Evolutionary conservation across 1,284 basidiomycete species (phyloP), one percentile per base, ranked within the genome.

Genomic region (Ganoderma resinaceum): DNA sequence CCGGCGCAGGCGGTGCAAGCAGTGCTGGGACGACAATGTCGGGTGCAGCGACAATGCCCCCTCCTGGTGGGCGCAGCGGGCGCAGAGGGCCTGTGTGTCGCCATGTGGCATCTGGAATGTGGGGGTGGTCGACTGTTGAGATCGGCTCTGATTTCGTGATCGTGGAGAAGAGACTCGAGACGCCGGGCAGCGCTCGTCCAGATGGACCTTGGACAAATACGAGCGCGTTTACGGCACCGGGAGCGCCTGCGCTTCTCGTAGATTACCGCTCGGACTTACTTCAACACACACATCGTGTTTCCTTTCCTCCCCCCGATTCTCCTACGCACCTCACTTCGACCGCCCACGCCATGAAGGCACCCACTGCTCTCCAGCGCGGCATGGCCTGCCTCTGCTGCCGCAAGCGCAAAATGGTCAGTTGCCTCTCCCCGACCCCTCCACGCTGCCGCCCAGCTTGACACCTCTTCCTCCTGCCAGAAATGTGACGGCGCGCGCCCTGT

Each of bases 341-440:
- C 62, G 37, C 23, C 53, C 33, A 35, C 65, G 67, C 57, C 66
- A 78, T 79, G 77, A 79, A 78, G 71, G 69, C 73, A 37, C 70
- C 74, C 20, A 76, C 78, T 46, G 81, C 85, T 53, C 80, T 89
- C 18, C 85, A 86, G 75, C 82, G 88, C 73, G 88, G 88, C 63
- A 84, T 85, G 62, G 88, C 88, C 16, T 89, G 87, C 76, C 80
- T 89, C 23, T 85, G 83, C 70, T 89, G 87, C 76, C 87, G 88
- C 70, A 86, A 87, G 76, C 81, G 87, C 62, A 90, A 90, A 76
- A 81, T 90, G 78, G 88, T 89, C 72, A 75, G 86, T 79, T 18
- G 33, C 26, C 43, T 5, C 40, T 78, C 20, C 38, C 29, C 49
- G 3, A n/a, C 18, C 40, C 37, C 53, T 29, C 37, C 37, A n/a